phyloP scores from a whole-genome alignment of 768 basidiomycete species.

The Suillus lakei region DNA sequence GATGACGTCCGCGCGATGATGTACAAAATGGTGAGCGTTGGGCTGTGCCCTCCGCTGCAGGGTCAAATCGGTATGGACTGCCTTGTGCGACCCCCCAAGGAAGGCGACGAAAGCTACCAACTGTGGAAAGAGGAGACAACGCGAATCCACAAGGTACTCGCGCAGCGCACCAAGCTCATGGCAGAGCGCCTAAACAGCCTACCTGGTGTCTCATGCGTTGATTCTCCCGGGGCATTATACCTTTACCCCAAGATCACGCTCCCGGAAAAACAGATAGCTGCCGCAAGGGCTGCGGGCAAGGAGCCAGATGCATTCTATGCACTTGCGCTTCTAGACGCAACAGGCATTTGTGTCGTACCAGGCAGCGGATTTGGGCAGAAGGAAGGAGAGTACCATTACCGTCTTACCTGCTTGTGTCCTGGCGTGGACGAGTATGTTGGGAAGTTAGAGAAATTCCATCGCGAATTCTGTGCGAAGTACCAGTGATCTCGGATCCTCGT shows the following conservation, averaged over 20 bases:
- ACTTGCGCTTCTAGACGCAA: conserved; percentile 80
- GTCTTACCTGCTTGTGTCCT: conserved; percentile 93
- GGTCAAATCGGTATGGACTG: conserved; percentile 96
- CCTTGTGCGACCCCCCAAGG: conserved; percentile 87
- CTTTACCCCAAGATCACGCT: conserved; percentile 86
- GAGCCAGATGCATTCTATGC: conserved; percentile 91
- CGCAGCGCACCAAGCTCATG: conserved; percentile 73
- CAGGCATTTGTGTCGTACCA: conserved; percentile 93
- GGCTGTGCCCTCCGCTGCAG: conserved; percentile 85
- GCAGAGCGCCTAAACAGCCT: conserved; percentile 78
- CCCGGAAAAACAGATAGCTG: conserved; percentile 71
- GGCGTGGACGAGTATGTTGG: conserved; percentile 92
- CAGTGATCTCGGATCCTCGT: conserved; percentile 12
- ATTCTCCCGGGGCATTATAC: conserved; percentile 92
- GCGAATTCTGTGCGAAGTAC: conserved; percentile 60
- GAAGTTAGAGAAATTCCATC: conserved; percentile 80
- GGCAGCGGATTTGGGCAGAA: conserved; percentile 95
- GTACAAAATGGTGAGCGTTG: conserved; percentile 95
- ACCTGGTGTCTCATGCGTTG: conserved; percentile 88
- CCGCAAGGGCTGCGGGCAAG: conserved; percentile 73
- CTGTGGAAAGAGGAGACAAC: conserved; percentile 87
- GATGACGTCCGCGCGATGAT: conserved; percentile 81
- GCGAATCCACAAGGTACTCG: conserved; percentile 75
- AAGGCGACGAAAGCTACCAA: conserved; percentile 74
- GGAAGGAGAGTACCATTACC: conserved; percentile 88